Evolutionary conservation across 1,284 basidiomycete species (phyloP).

Genomic region (Marasmius fiardii): DNA sequence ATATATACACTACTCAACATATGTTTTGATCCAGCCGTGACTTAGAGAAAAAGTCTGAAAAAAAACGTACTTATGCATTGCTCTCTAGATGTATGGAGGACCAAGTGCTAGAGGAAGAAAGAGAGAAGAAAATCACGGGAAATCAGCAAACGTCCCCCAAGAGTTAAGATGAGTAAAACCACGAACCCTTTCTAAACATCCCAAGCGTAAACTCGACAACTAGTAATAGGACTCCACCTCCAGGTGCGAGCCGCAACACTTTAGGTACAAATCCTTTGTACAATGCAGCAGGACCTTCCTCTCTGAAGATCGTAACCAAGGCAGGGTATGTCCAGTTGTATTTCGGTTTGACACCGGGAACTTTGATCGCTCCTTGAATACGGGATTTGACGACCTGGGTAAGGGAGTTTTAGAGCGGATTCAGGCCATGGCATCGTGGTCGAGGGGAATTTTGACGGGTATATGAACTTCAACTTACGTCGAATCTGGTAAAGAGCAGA

Average conservation of each 20-base stretch:
- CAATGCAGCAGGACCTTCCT: constrained; percentile 87
- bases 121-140: too few relatives aligned
- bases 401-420: constrained; percentile 15
- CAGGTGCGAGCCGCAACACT: constrained; percentile 85
- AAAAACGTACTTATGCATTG: too few relatives aligned
- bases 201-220: constrained; percentile 84
- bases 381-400: constrained; percentile 91
- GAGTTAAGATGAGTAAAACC: not conserved
- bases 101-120: constrained; percentile 27
- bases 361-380: constrained; percentile 75
- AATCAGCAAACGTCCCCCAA: not conserved
- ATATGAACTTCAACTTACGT: constrained; percentile 36
- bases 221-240: constrained; percentile 91
- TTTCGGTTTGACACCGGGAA: constrained; percentile 72
- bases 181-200: constrained; percentile 69
- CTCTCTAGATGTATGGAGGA: constrained; percentile 30
- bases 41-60: too few relatives aligned
- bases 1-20: too few relatives aligned
- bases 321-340: constrained; percentile 95
- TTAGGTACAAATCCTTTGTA: constrained; percentile 95
- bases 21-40: too few relatives aligned
- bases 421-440: too few relatives aligned
- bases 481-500: constrained; percentile 39
- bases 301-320: constrained; percentile 74
- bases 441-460: not conserved